These are phyloP conservation scores for Phoenix dactylifera DNA, from an alignment of 176 grass and related monocot species.

Conservation along the genomic window DNA sequence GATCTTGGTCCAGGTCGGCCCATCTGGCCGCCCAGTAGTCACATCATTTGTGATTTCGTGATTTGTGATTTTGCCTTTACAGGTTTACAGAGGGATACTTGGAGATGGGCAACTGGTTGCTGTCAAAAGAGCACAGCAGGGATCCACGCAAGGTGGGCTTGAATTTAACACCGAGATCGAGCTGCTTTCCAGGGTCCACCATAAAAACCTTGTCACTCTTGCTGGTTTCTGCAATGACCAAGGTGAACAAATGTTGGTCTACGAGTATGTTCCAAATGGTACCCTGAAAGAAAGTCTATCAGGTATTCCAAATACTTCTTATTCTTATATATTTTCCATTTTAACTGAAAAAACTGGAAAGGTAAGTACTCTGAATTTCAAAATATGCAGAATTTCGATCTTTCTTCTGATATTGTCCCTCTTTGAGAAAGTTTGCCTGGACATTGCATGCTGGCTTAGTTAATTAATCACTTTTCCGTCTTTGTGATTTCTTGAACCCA, in stretches of 20 bases:
- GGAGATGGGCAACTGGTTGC: slow-evolving; percentile 62
- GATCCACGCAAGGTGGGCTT: slow-evolving; percentile 46
- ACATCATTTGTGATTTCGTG: no score
- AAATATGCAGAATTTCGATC: no score
- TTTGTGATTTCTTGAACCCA: no score
- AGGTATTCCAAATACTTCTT: slow-evolving; percentile 17
- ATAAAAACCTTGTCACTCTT: slow-evolving; percentile 82
- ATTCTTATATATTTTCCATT: no score
- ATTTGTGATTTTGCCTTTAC: neutral
- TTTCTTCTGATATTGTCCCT: no score
- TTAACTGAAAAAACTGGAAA: no score
- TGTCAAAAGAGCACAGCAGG: slow-evolving; percentile 59
- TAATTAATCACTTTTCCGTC: no score
- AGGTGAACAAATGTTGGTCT: slow-evolving; percentile 66
- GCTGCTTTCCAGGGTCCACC: slow-evolving; percentile 69
- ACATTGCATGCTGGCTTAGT: no score
- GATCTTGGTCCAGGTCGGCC: no score
- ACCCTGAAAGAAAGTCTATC: slow-evolving; percentile 79
- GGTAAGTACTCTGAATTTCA: no score
- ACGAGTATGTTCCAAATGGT: slow-evolving; percentile 78
- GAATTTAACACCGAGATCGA: slow-evolving; percentile 85
- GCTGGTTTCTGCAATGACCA: slow-evolving; percentile 73
- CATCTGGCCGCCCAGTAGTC: no score
- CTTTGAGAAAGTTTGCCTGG: no score
- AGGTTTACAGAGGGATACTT: slow-evolving; percentile 66